Base-by-base conservation (phyloP, 1,284 basidiomycete species). In the Trametes versicolor region DNA sequence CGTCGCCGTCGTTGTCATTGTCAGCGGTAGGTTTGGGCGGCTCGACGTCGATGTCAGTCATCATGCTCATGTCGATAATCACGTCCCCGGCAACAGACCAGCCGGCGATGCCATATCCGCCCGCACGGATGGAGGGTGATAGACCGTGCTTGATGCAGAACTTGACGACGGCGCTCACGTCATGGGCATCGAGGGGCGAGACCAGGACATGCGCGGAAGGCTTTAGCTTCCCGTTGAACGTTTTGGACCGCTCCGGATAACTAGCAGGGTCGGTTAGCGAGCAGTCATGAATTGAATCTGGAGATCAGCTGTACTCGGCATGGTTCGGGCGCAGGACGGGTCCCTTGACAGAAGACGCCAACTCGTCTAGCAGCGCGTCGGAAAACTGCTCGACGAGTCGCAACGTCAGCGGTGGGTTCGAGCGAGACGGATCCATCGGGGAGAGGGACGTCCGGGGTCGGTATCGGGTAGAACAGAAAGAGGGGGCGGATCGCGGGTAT, bases 51-150 rank as follows among this genome's bases (percentile, higher is more conserved):
- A 91, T 83, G 53, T 88, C 87, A 60, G 82, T 81, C 62, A 97
- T 80, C 71, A 83, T 83, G 69, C 83, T 85, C 62, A 96, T 80
- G 79, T 97, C 94, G 71, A 96, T 78, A 70, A 96, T 88, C 60
- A 96, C 81, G 73, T 96, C 91, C 47, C 94, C 95, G 37, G 88
- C 89, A 58, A 96, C 87, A 15, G 93, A 87, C 92, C 93, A 95
- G 2, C 95, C 95, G 12, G 91, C 93, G 3, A 93, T 96, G 8
- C 94, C 95, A 74, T 92, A 96, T 0, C 95, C 95, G 19, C 95
- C 95, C 0, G 93, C 91, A 76, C 93, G 95, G 72, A 95, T 83
- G n/a, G 93, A 95, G 6, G 90, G 85, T n/a, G 90, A 89, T 4
- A 96, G 79, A 0, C 76, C 75, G 71, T 95, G 82, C 58, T 86